A percentile compares a stretch with the other conserved stretches of the same genome.
phyloP scores from a whole-genome alignment of 2,329 filamentous ascomycete genomes.

The Dothistroma pini region DNA sequence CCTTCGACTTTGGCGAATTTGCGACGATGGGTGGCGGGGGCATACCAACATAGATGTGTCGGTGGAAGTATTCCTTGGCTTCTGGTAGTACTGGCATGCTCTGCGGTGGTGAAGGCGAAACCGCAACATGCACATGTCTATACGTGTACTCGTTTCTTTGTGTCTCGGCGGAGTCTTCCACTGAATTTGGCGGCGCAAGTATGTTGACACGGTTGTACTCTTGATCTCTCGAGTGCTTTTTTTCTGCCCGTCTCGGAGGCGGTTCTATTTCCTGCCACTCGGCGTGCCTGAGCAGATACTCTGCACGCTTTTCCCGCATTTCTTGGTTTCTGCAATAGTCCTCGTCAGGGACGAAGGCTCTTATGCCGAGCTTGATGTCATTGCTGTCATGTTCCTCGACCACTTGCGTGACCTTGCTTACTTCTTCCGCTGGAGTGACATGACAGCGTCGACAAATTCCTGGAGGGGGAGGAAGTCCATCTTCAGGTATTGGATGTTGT shows the following conservation, averaged over 20 bases:
- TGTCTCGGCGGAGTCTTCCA: background rate
- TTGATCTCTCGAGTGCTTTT: background rate
- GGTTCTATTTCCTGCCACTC: conserved; percentile 24
- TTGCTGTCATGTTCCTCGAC: conserved; percentile 26
- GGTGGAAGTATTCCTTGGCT: background rate
- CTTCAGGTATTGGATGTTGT: conserved; percentile 32
- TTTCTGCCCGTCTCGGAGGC: conserved; percentile 5
- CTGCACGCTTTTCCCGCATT: conserved; percentile 13
- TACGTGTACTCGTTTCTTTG: conserved; percentile 9
- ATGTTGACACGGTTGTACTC: background rate
- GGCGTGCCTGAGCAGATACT: conserved; percentile 17
- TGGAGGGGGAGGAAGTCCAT: conserved; percentile 32
- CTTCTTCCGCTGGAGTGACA: conserved; percentile 24
- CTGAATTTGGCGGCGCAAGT: background rate
- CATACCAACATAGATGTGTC: background rate
- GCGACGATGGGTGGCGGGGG: background rate
- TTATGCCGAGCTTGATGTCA: conserved; percentile 28
- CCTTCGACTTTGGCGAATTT: conserved; percentile 1
- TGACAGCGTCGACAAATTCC: conserved; percentile 36
- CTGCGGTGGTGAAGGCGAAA: conserved; percentile 10
- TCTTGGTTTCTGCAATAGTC: conserved; percentile 20
- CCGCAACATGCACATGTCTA: conserved; percentile 12
- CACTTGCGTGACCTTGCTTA: conserved; percentile 16
- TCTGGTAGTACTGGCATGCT: background rate
- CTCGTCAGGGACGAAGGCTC: conserved; percentile 24